Conservation (phyloP, 345 rosid species). For the Camelina laxa region DNA sequence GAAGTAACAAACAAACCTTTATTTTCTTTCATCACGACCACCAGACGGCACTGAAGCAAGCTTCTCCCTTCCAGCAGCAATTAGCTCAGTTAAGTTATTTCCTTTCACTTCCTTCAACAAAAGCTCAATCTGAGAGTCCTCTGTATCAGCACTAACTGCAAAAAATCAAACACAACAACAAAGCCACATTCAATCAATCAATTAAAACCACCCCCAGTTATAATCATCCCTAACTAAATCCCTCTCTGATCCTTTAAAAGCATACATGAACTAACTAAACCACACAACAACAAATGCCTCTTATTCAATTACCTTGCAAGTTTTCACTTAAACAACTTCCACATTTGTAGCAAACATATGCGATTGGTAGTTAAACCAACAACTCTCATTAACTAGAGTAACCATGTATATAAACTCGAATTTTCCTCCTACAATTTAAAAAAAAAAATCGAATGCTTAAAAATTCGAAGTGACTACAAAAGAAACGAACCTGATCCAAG, state of each 20-base stretch:
- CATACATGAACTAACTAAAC: no score
- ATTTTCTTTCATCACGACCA: no score
- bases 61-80: constrained; percentile 88
- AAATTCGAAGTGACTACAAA: no score
- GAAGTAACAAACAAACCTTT: constrained; percentile 54
- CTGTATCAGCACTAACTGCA: constrained; percentile 75
- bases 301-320: no score
- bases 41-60: constrained; percentile 76
- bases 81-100: constrained; percentile 70
- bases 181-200: not conserved
- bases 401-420: no score
- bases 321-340: no score
- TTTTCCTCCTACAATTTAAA: not conserved
- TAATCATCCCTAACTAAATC: not conserved
- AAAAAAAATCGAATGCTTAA: not conserved
- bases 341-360: no score
- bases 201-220: not conserved
- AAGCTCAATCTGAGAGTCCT: constrained; percentile 62
- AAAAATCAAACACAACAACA: not conserved
- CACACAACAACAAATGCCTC: no score
- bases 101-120: constrained; percentile 69
- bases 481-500: constrained; percentile 65
- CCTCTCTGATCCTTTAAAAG: no score
- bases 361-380: no score
- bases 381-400: no score